Evolutionary conservation across 2,329 filamentous ascomycete species (phyloP).

Genomic region (Fusarium dimerum): DNA sequence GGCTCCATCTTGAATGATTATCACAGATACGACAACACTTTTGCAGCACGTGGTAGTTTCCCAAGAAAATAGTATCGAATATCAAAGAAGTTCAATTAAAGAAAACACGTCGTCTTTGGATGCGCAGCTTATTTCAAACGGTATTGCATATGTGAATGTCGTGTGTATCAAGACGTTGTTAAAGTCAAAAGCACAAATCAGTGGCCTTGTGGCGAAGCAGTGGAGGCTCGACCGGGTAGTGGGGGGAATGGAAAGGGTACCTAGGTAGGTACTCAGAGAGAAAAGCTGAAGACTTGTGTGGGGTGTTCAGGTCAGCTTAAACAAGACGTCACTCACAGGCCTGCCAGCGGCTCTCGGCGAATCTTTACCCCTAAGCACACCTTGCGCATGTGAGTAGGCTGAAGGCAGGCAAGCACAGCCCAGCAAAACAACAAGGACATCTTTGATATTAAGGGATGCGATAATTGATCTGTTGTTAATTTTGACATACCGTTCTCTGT

Average conservation of each 20-base stretch:
- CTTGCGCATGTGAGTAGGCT: slow-evolving; percentile 20
- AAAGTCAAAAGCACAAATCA: slow-evolving; percentile 8
- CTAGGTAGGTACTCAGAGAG: too few species aligned
- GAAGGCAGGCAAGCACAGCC: slow-evolving; percentile 12
- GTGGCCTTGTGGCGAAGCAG: slow-evolving; percentile 15
- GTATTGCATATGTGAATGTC: slow-evolving; percentile 2
- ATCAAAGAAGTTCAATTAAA: not conserved
- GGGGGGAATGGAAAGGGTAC: slow-evolving; percentile 16
- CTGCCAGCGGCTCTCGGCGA: slow-evolving; percentile 32
- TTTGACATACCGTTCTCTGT: not conserved
- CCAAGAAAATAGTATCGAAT: not conserved
- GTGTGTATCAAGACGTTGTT: too few species aligned
- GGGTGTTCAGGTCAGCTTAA: not conserved
- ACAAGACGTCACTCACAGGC: slow-evolving; percentile 21
- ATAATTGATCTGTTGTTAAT: slow-evolving; percentile 1
- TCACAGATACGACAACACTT: not conserved
- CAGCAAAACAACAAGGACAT: not conserved
- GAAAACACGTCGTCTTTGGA: not conserved
- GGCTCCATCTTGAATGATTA: slow-evolving; percentile 64
- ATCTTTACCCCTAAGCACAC: slow-evolving; percentile 41
- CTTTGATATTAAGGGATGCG: too few species aligned
- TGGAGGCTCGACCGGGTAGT: slow-evolving; percentile 17
- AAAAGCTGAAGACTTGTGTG: too few species aligned
- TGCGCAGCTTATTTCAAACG: slow-evolving; percentile 18
- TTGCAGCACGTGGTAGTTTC: not conserved